Evolutionary conservation across 1,284 basidiomycete species (phyloP).

Genomic region (Cutaneotrichosporon arboriforme): DNA sequence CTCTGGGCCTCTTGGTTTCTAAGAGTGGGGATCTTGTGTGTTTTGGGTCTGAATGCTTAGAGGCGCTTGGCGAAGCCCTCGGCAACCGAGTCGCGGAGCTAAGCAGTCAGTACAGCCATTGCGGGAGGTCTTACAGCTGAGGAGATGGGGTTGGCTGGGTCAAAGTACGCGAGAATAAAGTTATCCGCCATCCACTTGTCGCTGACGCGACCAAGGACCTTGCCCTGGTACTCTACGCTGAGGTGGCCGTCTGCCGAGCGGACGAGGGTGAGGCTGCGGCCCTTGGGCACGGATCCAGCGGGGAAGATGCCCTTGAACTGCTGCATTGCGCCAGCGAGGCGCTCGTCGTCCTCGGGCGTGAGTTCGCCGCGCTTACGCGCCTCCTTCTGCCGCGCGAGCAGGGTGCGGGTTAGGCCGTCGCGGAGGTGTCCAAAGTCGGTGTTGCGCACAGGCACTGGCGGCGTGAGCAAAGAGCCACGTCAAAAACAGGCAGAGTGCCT

Average conservation of each 20-base stretch:
- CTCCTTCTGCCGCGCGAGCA: slow-evolving; percentile 50
- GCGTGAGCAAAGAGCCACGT: background rate
- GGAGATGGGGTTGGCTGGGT: slow-evolving; percentile 43
- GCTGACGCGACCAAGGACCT: slow-evolving; percentile 41
- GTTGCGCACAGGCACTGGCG: slow-evolving; percentile 51
- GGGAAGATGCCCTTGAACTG: slow-evolving; percentile 51
- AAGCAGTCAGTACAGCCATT: background rate
- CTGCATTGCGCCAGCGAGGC: slow-evolving; percentile 40
- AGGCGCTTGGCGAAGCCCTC: background rate
- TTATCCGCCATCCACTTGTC: slow-evolving; percentile 46
- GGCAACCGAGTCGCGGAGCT: slow-evolving; percentile 3
- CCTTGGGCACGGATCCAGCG: slow-evolving; percentile 49
- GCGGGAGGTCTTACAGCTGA: background rate
- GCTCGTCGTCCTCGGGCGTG: slow-evolving; percentile 35
- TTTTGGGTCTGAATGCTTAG: too few relatives aligned
- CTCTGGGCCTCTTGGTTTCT: background rate
- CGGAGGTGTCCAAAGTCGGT: slow-evolving; percentile 54
- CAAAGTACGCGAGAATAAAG: slow-evolving; percentile 49
- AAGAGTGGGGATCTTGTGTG: background rate
- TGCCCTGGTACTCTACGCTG: slow-evolving; percentile 31
- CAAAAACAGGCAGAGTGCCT: background rate
- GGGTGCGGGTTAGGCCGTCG: slow-evolving; percentile 52
- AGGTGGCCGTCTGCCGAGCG: slow-evolving; percentile 24
- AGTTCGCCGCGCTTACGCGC: slow-evolving; percentile 31
- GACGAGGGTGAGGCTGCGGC: slow-evolving; percentile 48